These are phyloP conservation scores for Tetradesmus obliquus DNA, from an alignment of 139 green algal species.

Conservation along the genomic window DNA sequence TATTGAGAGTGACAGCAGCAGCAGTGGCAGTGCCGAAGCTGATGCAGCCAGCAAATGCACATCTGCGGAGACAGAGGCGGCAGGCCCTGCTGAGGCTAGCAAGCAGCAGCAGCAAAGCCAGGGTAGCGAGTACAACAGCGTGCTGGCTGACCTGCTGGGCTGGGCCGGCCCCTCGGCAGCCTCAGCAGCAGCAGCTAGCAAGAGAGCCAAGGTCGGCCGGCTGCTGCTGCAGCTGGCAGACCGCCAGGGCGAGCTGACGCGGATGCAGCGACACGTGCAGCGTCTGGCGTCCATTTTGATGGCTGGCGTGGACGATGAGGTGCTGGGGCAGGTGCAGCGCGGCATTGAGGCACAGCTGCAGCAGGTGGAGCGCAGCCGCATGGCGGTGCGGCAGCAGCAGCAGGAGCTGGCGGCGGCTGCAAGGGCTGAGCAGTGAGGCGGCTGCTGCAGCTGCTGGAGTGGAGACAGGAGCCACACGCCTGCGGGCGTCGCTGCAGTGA, in stretches of 20 bases:
- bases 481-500: no score
- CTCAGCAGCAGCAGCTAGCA: neutral
- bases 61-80: neutral
- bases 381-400: neutral
- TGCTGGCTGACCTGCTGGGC: neutral
- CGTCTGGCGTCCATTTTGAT: slow-evolving; percentile 3
- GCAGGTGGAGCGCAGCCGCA: slow-evolving; percentile 25
- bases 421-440: neutral
- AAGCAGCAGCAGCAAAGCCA: slow-evolving; percentile 19
- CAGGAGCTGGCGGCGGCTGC: neutral
- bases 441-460: no score
- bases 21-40: neutral
- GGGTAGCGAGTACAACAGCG: neutral
- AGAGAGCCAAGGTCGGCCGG: neutral
- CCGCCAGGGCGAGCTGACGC: neutral
- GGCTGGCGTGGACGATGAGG: neutral
- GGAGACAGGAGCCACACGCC: no score
- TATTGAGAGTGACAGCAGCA: neutral
- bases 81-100: neutral
- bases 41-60: neutral
- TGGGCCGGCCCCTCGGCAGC: neutral
- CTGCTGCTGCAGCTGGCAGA: neutral
- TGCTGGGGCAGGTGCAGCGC: neutral
- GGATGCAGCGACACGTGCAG: neutral
- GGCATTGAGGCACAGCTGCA: slow-evolving; percentile 5